Conservation (phyloP, 2,329 filamentous ascomycete species). For the Cercospora zeae-maydis region DNA sequence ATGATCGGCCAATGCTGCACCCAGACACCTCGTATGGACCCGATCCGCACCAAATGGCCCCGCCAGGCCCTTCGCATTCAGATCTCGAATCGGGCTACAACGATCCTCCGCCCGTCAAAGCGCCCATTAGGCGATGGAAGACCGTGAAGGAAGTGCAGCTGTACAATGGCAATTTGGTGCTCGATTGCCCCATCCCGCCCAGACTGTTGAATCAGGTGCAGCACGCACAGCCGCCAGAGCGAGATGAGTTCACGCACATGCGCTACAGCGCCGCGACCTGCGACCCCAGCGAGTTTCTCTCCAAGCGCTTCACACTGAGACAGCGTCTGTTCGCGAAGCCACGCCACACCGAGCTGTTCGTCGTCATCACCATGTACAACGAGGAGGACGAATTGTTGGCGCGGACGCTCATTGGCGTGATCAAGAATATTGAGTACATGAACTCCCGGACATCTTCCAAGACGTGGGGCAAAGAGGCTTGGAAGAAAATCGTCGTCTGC, state of each 20-base stretch:
- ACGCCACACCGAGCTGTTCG: slow-evolving; percentile 89
- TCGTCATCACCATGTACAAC: slow-evolving; percentile 98
- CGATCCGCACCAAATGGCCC: slow-evolving; percentile 47
- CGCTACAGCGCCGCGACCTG: slow-evolving; percentile 93
- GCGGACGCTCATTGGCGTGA: slow-evolving; percentile 90
- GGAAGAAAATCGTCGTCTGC: slow-evolving; percentile 99
- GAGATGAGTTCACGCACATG: slow-evolving; percentile 88
- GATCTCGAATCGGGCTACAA: slow-evolving; percentile 39
- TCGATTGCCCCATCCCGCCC: slow-evolving; percentile 93
- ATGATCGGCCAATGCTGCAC: slow-evolving; percentile 71
- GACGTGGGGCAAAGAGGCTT: slow-evolving; percentile 96
- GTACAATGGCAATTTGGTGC: slow-evolving; percentile 92
- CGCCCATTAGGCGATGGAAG: slow-evolving; percentile 83
- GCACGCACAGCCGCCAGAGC: slow-evolving; percentile 73
- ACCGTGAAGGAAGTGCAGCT: slow-evolving; percentile 95
- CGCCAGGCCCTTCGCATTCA: slow-evolving; percentile 42
- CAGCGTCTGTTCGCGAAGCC: slow-evolving; percentile 91
- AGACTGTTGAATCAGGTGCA: slow-evolving; percentile 81
- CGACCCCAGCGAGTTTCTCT: slow-evolving; percentile 83
- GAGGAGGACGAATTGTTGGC: slow-evolving; percentile 96
- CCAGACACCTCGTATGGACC: slow-evolving; percentile 60
- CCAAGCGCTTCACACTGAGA: slow-evolving; percentile 84
- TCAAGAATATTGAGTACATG: slow-evolving; percentile 99
- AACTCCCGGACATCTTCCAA: slow-evolving; percentile 89
- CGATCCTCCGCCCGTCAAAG: slow-evolving; percentile 50